Evolutionary conservation across 1,284 basidiomycete species (phyloP).

Genomic region (Termitomyces sp.): DNA sequence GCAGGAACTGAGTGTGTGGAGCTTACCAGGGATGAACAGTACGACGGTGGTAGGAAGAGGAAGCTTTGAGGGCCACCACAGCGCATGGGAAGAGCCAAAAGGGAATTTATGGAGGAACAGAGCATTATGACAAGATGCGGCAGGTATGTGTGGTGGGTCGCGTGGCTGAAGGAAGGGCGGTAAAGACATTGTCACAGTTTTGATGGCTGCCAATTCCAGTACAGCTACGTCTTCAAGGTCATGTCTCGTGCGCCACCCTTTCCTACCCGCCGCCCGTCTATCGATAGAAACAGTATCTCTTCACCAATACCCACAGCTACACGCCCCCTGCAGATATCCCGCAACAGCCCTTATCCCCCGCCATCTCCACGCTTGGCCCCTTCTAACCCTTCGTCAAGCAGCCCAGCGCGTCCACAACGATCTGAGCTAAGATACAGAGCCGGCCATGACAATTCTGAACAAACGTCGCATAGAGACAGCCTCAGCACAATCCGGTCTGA

Average conservation of each 20-base stretch:
- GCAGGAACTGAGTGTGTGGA: background rate
- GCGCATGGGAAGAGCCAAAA: slow-evolving; percentile 38
- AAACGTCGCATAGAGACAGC: slow-evolving; percentile 35
- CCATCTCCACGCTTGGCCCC: slow-evolving; percentile 29
- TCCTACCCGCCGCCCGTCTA: slow-evolving; percentile 38
- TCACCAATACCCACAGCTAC: slow-evolving; percentile 29
- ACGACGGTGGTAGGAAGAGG: slow-evolving; percentile 32
- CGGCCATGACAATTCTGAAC: slow-evolving; percentile 40
- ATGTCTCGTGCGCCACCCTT: slow-evolving; percentile 58
- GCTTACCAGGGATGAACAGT: slow-evolving; percentile 53
- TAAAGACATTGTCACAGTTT: slow-evolving; percentile 18
- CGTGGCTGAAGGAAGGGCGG: slow-evolving; percentile 31
- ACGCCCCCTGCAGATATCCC: slow-evolving; percentile 51
- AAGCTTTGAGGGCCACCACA: slow-evolving; percentile 48
- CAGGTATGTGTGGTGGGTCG: background rate
- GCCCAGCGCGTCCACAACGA: slow-evolving; percentile 51
- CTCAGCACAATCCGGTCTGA: slow-evolving; percentile 39
- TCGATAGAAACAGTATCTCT: slow-evolving; percentile 27
- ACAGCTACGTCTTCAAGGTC: slow-evolving; percentile 6
- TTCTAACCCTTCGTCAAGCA: slow-evolving; percentile 34
- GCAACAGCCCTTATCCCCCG: slow-evolving; percentile 29
- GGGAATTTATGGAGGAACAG: slow-evolving; percentile 33
- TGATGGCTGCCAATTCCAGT: slow-evolving; percentile 9
- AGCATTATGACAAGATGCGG: slow-evolving; percentile 25
- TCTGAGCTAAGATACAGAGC: slow-evolving; percentile 47